Evolutionary conservation across 2,329 filamentous ascomycete genomes (phyloP).

Genomic region (Colletotrichum destructivum): DNA sequence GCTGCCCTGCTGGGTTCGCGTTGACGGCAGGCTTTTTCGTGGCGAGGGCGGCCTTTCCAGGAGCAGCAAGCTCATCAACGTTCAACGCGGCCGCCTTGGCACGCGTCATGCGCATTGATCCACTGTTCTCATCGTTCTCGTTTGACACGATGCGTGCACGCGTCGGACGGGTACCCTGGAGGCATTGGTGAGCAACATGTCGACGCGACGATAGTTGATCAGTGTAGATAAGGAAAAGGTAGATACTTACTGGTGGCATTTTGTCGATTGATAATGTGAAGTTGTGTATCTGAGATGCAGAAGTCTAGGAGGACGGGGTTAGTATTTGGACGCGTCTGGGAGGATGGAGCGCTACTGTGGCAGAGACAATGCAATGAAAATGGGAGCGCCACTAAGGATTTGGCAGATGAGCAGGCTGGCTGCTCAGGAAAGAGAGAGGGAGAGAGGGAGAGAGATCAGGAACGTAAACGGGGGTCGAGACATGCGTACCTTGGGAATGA

Average conservation of each 20-base stretch:
- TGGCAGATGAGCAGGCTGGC: background rate
- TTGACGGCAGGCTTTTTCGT: constrained; percentile 76
- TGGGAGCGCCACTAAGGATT: constrained; percentile 14
- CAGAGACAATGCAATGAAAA: constrained; percentile 13
- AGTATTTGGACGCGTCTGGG: constrained; percentile 37
- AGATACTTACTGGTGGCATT: constrained; percentile 57
- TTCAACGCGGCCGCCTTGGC: constrained; percentile 88
- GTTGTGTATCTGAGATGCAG: constrained; percentile 16
- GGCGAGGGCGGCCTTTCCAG: constrained; percentile 77
- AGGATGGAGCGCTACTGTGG: constrained; percentile 5
- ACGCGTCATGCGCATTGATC: constrained; percentile 88
- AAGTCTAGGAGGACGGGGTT: constrained; percentile 29
- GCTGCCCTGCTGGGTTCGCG: constrained; percentile 62
- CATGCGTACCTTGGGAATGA: constrained; percentile 39
- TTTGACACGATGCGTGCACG: constrained; percentile 82
- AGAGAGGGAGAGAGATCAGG: background rate
- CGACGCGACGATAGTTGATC: constrained; percentile 25
- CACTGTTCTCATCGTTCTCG: constrained; percentile 94
- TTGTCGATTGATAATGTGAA: constrained; percentile 44
- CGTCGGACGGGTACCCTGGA: constrained; percentile 74
- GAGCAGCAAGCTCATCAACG: constrained; percentile 72
- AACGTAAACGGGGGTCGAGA: constrained; percentile 16
- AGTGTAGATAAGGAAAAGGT: background rate
- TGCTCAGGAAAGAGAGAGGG: background rate
- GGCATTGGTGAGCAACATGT: constrained; percentile 46